A percentile compares a stretch with the other conserved stretches of the same genome.
Conservation (phyloP, 371 early-diverging fungal species). For the Mucor irregularis region DNA sequence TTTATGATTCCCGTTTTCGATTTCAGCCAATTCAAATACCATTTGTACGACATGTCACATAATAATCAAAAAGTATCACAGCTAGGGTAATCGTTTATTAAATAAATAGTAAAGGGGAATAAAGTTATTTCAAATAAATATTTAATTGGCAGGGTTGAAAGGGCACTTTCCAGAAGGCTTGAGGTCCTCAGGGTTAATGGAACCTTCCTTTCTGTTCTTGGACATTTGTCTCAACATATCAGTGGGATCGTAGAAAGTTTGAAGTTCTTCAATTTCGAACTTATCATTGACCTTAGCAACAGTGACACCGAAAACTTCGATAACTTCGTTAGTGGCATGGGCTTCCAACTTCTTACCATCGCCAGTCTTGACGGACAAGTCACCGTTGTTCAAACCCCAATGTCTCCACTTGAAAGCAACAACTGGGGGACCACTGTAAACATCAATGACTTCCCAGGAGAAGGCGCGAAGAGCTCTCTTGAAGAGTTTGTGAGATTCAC, state of each 20-base stretch:
- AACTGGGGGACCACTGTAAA: slow-evolving; percentile 50
- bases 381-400: slow-evolving; percentile 49
- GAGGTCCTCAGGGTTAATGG: neutral
- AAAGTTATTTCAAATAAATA: neutral
- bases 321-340: slow-evolving; percentile 38
- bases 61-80: too few relatives aligned
- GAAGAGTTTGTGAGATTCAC: slow-evolving; percentile 52
- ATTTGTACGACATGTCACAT: too few relatives aligned
- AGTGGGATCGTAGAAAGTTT: slow-evolving; percentile 51
- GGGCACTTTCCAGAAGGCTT: slow-evolving; percentile 35
- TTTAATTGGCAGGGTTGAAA: slow-evolving; percentile 26
- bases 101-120: neutral
- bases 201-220: slow-evolving; percentile 31
- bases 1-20: too few relatives aligned
- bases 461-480: slow-evolving; percentile 48
- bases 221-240: slow-evolving; percentile 46
- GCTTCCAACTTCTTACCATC: slow-evolving; percentile 42
- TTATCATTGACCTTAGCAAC: slow-evolving; percentile 47
- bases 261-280: slow-evolving; percentile 41
- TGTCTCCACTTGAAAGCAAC: slow-evolving; percentile 58
- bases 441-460: slow-evolving; percentile 52
- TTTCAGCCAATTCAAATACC: too few relatives aligned
- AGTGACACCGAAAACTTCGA: slow-evolving; percentile 45
- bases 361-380: slow-evolving; percentile 37
- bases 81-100: neutral